Conservation (phyloP, 2,329 filamentous ascomycete species). For the Periconia sp. region DNA sequence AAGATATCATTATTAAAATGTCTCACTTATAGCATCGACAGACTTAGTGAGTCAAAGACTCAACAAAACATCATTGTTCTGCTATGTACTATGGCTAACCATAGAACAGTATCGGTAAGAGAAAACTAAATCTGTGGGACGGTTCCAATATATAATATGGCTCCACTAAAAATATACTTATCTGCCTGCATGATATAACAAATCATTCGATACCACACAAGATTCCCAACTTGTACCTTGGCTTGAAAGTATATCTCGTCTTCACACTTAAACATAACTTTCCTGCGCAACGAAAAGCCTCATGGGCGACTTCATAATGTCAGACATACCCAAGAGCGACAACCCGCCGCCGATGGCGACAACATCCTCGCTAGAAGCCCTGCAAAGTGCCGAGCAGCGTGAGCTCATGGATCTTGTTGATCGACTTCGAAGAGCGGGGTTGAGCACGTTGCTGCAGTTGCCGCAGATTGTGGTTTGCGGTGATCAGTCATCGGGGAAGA, state of each 20-base stretch:
- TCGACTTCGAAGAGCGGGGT: constrained; percentile 51
- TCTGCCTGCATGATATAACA: not conserved
- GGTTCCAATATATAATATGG: not conserved
- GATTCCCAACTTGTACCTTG: no score
- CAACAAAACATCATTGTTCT: not conserved
- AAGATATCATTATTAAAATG: no score
- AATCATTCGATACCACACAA: not conserved
- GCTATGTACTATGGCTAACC: not conserved
- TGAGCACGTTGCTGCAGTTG: constrained; percentile 28
- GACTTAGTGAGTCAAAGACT: not conserved
- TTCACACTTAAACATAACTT: not conserved
- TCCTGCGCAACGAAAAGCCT: not conserved
- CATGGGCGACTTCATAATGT: not conserved
- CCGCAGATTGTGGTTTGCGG: constrained; percentile 37
- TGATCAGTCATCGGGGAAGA: constrained; percentile 50
- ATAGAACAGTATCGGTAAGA: not conserved
- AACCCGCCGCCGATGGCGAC: not conserved
- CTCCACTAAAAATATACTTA: not conserved
- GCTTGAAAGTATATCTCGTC: not conserved
- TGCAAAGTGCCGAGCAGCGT: constrained; percentile 49
- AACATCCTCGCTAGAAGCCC: constrained; percentile 35
- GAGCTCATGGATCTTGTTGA: constrained; percentile 56
- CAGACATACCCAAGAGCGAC: not conserved
- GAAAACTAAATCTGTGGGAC: not conserved
- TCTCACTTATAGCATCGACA: not conserved